Percentiles rank a stretch among this genome's conserved stretches.
These are phyloP conservation scores for Paraphoma sp. DNA, from an alignment of 2,329 filamentous ascomycete genomes.

Conservation along the genomic window DNA sequence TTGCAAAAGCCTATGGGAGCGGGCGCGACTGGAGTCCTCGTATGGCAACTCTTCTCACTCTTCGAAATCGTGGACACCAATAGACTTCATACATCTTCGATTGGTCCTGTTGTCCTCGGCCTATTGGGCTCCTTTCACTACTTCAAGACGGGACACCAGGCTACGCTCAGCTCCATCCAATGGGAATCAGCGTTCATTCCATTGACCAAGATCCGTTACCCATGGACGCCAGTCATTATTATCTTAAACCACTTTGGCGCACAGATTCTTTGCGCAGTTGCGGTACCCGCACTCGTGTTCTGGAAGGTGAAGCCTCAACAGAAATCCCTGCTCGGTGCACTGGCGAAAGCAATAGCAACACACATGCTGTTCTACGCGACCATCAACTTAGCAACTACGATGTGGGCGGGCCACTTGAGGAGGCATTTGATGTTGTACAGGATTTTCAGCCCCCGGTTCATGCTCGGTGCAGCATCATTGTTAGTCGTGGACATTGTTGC, in stretches of 20 bases:
- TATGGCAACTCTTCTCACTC: constrained; percentile 87
- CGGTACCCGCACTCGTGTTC: constrained; percentile 80
- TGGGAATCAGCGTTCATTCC: constrained; percentile 97
- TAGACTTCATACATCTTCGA: constrained; percentile 68
- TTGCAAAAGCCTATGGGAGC: constrained; percentile 95
- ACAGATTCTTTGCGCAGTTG: constrained; percentile 81
- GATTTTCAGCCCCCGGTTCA: constrained; percentile 89
- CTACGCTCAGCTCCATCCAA: constrained; percentile 84
- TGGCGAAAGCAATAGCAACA: constrained; percentile 73
- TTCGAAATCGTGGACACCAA: constrained; percentile 70
- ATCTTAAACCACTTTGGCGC: constrained; percentile 86
- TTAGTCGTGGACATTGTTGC: constrained; percentile 79
- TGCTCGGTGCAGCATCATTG: constrained; percentile 77
- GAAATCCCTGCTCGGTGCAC: constrained; percentile 67
- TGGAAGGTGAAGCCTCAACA: constrained; percentile 89
- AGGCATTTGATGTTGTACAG: constrained; percentile 96
- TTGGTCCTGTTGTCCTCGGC: constrained; percentile 84
- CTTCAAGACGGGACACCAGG: constrained; percentile 98
- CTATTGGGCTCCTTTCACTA: constrained; percentile 93
- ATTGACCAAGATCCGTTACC: constrained; percentile 81
- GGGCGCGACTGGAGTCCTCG: constrained; percentile 79
- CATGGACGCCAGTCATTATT: constrained; percentile 85
- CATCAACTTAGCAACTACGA: constrained; percentile 83
- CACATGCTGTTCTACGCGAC: constrained; percentile 85
- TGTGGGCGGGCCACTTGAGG: constrained; percentile 86